phyloP scores from a whole-genome alignment of 2,329 filamentous ascomycete species.

The Tolypocladium ophioglossoides region DNA sequence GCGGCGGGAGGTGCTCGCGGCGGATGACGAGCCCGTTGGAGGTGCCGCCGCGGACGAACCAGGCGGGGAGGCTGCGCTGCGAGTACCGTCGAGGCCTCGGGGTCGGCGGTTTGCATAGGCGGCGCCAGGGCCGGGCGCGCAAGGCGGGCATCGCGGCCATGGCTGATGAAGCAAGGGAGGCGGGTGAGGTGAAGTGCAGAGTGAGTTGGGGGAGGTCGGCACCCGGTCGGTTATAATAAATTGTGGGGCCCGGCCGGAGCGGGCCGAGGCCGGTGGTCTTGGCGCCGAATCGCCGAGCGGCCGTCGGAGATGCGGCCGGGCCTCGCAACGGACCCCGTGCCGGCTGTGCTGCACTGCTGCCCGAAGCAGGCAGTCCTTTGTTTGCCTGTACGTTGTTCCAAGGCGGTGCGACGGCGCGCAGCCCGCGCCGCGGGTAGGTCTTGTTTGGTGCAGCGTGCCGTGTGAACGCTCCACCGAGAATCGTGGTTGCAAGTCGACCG shows the following conservation, averaged over 20 bases:
- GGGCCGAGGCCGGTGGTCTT: background rate
- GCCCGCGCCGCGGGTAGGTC: too few relatives aligned
- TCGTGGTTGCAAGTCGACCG: too few relatives aligned
- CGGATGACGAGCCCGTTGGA: constrained; percentile 51
- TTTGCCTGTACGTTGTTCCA: too few relatives aligned
- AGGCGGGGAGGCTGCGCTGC: constrained; percentile 24
- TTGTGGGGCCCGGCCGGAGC: background rate
- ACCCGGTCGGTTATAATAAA: background rate
- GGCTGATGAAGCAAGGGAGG: background rate
- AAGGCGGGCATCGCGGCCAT: background rate
- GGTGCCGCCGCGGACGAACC: constrained; percentile 51
- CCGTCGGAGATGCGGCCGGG: too few relatives aligned
- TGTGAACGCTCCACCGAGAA: too few relatives aligned
- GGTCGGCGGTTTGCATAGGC: background rate
- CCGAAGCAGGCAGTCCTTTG: too few relatives aligned
- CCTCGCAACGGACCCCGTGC: too few relatives aligned
- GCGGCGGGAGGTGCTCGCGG: constrained; percentile 8
- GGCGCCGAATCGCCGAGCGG: background rate
- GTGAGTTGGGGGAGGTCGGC: background rate
- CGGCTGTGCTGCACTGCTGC: too few relatives aligned
- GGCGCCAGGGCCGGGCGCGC: background rate
- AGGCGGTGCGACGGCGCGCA: too few relatives aligned
- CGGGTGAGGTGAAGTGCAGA: too few relatives aligned
- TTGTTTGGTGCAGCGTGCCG: too few relatives aligned
- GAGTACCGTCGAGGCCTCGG: background rate